Base-by-base conservation (phyloP, 805 yeast genomes). In the Candida broadrunensis region DNA sequence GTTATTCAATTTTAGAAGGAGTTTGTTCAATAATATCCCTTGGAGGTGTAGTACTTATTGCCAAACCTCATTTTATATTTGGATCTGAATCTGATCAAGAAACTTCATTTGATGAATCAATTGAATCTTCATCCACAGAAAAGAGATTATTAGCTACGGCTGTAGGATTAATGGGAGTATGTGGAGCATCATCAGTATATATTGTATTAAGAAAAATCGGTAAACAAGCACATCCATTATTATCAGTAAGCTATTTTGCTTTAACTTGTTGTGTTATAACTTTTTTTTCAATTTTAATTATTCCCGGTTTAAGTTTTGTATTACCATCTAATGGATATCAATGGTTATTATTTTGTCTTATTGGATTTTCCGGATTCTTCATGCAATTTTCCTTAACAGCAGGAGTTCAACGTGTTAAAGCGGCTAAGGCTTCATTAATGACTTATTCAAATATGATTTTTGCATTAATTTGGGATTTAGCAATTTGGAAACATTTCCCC, bases 381-480 rank as follows among this genome's bases (percentile, higher is more conserved):
- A 85, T 84, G 82, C 97, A 90, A 59, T 82, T 81, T 52, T 65
- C 83, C 27, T 61, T 86, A 36, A 86, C 97, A 0, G 80, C 87
- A 7, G 97, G 96, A 1, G 75, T 89, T 37, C 95, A 88, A 58
- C 70, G 87, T 40, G 96, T 86, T 47, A 67, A 70, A 38, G 95
- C 96, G 0, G 80, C 88, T 3, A 73, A 85, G 42, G 87, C 89
- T 0, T 73, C 90, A 11, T 72, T 86, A 45, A 81, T 88, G 79
- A 65, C 77, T 2, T 90, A 90, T 57, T 73, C 89, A 2, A 87
- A 83, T 54, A 74, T 89, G 72, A 65, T 89, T 1, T 88, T 83
- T 63, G 91, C 96, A 0, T 65, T 88, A 14, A 43, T 85, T 24
- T 82, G 90, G 79, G 97, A 89, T 56, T 65, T 78, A 26, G 33